phyloP scores from a whole-genome alignment of 257 asterid genomes.

The Ehretia macrophylla region DNA sequence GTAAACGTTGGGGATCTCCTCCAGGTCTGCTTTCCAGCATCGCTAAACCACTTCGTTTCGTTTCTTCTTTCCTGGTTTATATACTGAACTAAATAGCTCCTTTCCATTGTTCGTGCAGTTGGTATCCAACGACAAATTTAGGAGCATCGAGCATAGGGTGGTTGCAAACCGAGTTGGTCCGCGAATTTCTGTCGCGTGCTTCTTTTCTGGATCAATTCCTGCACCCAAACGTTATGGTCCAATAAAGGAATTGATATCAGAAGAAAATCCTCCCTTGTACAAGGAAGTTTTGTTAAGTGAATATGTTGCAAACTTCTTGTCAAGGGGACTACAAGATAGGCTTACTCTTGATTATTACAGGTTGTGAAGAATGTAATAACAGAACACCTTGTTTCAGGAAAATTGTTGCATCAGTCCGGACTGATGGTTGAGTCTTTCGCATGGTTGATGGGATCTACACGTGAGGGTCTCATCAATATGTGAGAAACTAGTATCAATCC shows the following conservation, averaged over 20 bases:
- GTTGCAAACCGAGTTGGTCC: conserved; percentile 5
- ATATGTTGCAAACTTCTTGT: conserved; percentile 6
- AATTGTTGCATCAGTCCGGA: too few species aligned
- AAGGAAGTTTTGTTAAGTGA: conserved; percentile 5
- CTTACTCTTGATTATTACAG: background rate
- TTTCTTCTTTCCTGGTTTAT: background rate
- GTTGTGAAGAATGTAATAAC: too few species aligned
- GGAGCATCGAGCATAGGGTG: conserved; percentile 7
- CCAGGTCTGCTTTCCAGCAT: background rate
- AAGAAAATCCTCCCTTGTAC: conserved; percentile 13
- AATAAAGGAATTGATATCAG: conserved; percentile 12
- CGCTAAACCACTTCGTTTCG: background rate
- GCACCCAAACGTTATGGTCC: conserved; percentile 9
- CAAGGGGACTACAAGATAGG: conserved; percentile 3
- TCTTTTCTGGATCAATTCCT: background rate
- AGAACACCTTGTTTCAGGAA: too few species aligned
- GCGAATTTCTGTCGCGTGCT: conserved; percentile 6
- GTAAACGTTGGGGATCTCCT: conserved; percentile 10
- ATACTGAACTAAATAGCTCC: background rate
- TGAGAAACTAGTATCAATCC: too few species aligned
- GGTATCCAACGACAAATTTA: conserved; percentile 10
- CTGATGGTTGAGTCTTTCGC: too few species aligned
- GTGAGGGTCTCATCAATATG: too few species aligned
- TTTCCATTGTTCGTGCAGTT: background rate
- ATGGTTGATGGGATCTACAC: too few species aligned